Conservation (phyloP, 371 early-diverging fungal genomes). For the Apophysomyces variabilis region DNA sequence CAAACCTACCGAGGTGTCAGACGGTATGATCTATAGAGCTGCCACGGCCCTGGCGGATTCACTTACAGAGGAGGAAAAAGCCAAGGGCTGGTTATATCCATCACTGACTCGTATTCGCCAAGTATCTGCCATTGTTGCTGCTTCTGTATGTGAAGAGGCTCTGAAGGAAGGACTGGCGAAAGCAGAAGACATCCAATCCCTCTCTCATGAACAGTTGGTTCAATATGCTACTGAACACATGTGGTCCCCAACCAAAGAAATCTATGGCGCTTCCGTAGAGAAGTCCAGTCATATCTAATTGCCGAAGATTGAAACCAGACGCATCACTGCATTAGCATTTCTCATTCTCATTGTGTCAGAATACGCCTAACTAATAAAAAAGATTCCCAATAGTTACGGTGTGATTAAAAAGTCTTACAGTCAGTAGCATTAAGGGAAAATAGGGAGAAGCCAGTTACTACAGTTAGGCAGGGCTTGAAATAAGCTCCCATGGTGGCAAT, state of each 20-base stretch:
- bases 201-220: slow-evolving; percentile 15
- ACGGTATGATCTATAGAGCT: slow-evolving; percentile 78
- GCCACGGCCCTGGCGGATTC: slow-evolving; percentile 81
- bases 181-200: slow-evolving; percentile 25
- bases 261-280: neutral
- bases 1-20: slow-evolving; percentile 68
- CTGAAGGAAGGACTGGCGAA: slow-evolving; percentile 58
- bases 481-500: no score
- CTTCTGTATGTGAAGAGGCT: slow-evolving; percentile 72
- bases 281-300: slow-evolving; percentile 2
- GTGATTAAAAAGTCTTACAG: no score
- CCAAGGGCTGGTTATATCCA: slow-evolving; percentile 79
- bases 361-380: no score
- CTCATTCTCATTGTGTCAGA: no score
- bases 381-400: no score
- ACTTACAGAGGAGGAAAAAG: slow-evolving; percentile 68
- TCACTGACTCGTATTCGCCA: slow-evolving; percentile 82
- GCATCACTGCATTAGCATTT: no score
- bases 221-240: slow-evolving; percentile 48
- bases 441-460: no score
- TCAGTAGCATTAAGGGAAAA: no score
- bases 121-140: slow-evolving; percentile 75
- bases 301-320: no score
- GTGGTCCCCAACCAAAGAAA: slow-evolving; percentile 44
- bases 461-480: neutral